These are phyloP conservation scores for Linnemannia hyalina DNA, from an alignment of 192 early-diverging fungal species.

Conservation along the genomic window DNA sequence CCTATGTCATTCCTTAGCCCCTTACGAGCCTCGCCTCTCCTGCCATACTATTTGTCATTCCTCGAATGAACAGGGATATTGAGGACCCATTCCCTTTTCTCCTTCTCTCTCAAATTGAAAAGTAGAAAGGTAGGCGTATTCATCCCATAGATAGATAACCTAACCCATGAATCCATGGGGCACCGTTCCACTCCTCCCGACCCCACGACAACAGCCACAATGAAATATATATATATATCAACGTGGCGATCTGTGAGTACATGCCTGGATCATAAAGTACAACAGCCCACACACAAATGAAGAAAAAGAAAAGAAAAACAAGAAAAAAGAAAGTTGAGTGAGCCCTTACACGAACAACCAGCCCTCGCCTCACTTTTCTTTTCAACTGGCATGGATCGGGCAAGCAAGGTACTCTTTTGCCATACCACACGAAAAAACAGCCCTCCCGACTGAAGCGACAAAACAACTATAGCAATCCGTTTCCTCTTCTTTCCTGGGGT, in stretches of 20 bases:
- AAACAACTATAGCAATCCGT: neutral
- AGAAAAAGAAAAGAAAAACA: neutral
- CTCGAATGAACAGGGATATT: neutral
- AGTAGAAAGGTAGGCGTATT: neutral
- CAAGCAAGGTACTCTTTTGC: neutral
- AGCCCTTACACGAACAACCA: neutral
- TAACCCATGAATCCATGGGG: no score
- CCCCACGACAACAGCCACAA: neutral
- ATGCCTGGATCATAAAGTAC: neutral
- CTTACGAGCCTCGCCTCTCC: neutral
- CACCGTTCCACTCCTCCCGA: no score
- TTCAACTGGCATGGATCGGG: neutral
- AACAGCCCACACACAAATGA: neutral
- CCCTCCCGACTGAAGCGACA: no score
- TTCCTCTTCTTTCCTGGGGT: no score
- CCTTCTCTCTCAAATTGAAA: neutral
- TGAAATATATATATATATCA: neutral
- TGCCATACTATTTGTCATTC: neutral
- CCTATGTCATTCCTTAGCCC: neutral
- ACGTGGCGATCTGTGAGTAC: neutral
- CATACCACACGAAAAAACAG: constrained; percentile 2
- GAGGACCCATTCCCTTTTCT: neutral
- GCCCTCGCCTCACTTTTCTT: neutral
- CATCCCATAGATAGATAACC: neutral
- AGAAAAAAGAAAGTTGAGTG: neutral